phyloP scores from a whole-genome alignment of 23 red algal genomes.

The Gracilaria caudata region DNA sequence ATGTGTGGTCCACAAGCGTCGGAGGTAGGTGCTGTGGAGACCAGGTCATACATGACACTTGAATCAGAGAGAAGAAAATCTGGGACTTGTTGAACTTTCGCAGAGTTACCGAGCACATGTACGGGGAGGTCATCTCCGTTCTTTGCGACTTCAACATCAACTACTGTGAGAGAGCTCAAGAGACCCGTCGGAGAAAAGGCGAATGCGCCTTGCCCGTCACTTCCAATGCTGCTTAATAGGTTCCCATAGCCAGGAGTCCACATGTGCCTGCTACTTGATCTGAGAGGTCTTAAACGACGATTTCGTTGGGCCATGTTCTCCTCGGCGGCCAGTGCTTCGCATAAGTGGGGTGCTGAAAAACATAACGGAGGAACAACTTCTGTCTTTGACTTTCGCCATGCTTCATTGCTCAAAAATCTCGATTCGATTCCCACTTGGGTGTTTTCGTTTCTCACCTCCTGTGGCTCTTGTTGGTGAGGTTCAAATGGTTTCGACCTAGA shows the following conservation, averaged over 20 bases:
- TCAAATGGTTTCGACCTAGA: neutral
- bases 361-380: conserved; percentile 14
- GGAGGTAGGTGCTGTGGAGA: neutral
- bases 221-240: neutral
- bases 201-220: neutral
- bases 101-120: neutral
- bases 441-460: neutral
- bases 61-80: conserved; percentile 14
- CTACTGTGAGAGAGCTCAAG: conserved; percentile 9
- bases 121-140: neutral
- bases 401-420: neutral
- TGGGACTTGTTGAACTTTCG: neutral
- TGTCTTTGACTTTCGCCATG: neutral
- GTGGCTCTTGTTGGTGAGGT: neutral
- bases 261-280: neutral
- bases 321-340: neutral
- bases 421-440: neutral
- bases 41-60: neutral
- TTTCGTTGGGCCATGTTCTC: neutral
- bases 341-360: neutral
- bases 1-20: neutral
- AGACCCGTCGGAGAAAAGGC: conserved; percentile 14
- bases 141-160: neutral
- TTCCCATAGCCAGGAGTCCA: neutral
- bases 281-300: neutral